Evolutionary conservation across 345 rosid species (phyloP), one percentile per base, ranked within the genome.

Genomic region (Schrenkiella parvula): DNA sequence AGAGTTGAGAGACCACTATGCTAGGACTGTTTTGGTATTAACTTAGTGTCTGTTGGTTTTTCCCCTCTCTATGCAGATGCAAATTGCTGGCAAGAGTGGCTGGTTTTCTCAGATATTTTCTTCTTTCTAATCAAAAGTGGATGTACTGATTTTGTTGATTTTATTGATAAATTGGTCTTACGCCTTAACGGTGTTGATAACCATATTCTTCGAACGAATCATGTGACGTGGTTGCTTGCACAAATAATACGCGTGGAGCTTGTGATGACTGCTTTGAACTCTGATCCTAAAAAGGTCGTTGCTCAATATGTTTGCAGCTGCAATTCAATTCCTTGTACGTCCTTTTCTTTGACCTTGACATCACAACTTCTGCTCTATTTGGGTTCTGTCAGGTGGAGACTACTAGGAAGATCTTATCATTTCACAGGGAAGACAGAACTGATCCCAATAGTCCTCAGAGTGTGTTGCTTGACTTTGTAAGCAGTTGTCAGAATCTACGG

Each of bases 71-170:
- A 56, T 76, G 87, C 98, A 95, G 99, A 91, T 57, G 68, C 84
- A 65, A 95, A 87, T 82, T 95, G 98, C 85, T 91, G 99, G 99
- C 96, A 86, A 77, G 99, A 95, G 66, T 95, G 99, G 99, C 93
- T 95, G 64, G 89, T 87, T 82, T 95, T 95, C 84, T 89, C 98
- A 62, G 99, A 95, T 78, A 81, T 89, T 35, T 89, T 87, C 82
- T 89, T 75, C 83, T 88, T 91, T 76, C 89, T 95, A 17, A 77
- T 87, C 81, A 95, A 91, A 82, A 95, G 91, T 72, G 93, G 98
- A 48, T 91, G 99, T 66, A 86, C 91, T 35, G 99, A 91, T 80
- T 95, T 95, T 85, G 87, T 88, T 76, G 96, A 91, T 85, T 95
- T 91, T 82, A 88, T 95, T 80, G 97, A 95, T 79, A 91, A 95